Conservation (phyloP, 1,139 yeast species). For the Meyerozyma sp. region DNA sequence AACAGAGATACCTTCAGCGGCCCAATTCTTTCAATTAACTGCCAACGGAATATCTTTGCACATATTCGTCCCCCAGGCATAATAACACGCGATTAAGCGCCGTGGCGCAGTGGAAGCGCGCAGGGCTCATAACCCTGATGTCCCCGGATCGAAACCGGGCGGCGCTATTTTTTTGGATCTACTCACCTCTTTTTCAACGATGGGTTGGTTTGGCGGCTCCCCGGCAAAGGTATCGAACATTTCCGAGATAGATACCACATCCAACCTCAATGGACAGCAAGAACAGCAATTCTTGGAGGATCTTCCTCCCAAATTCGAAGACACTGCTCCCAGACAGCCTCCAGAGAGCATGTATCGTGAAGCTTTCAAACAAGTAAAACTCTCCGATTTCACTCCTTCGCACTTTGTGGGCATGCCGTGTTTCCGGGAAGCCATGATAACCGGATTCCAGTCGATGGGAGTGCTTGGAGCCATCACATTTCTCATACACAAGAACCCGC, state of each 20-base stretch:
- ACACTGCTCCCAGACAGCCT: constrained; percentile 17
- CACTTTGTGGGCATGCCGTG: constrained; percentile 72
- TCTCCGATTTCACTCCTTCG: constrained; percentile 52
- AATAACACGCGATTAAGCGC: constrained; percentile 37
- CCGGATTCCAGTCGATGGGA: constrained; percentile 83
- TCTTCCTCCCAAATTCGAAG: constrained; percentile 45
- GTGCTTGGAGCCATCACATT: constrained; percentile 73
- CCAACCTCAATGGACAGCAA: too few species aligned
- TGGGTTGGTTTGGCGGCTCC: constrained; percentile 12
- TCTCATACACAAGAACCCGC: constrained; percentile 58
- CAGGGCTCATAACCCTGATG: constrained; percentile 99
- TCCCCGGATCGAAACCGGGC: constrained; percentile 99
- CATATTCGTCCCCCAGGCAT: background rate
- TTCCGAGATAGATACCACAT: constrained; percentile 3
- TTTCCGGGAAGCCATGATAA: constrained; percentile 80
- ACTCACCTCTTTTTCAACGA: background rate
- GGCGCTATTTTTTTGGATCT: constrained; percentile 56
- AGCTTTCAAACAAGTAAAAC: constrained; percentile 24
- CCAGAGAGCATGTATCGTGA: constrained; percentile 19
- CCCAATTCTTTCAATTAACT: too few species aligned
- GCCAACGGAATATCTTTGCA: too few species aligned
- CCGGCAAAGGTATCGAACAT: constrained; percentile 11
- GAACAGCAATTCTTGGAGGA: constrained; percentile 12
- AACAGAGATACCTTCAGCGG: too few species aligned
- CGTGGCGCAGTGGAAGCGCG: constrained; percentile 99